Percentiles rank a stretch among this genome's conserved stretches.
Conservation (phyloP, 805 yeast genomes). For the Cyberlindnera euphorbiiphila region DNA sequence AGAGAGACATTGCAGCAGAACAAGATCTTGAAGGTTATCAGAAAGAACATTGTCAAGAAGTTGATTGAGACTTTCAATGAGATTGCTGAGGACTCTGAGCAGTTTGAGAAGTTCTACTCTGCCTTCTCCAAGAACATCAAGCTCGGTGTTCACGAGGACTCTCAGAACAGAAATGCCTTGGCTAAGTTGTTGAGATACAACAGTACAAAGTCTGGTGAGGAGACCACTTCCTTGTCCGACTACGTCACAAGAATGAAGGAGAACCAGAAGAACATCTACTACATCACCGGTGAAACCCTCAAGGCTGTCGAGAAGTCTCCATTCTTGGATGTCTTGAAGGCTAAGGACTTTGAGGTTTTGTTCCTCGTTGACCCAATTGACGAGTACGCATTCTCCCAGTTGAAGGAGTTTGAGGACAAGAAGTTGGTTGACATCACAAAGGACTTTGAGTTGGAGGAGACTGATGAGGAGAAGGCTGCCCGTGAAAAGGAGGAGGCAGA, state of each 20-base stretch:
- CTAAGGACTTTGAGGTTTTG: conserved; percentile 96
- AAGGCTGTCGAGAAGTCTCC: conserved; percentile 99
- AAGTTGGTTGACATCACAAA: conserved; percentile 97
- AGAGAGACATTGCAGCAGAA: conserved; percentile 99
- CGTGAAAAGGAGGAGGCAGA: conserved; percentile 93
- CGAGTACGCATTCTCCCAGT: conserved; percentile 98
- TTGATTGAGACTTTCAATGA: conserved; percentile 97
- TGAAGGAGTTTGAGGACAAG: conserved; percentile 99
- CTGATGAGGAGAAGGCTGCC: conserved; percentile 93
- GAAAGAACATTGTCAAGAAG: conserved; percentile 98
- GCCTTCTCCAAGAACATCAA: conserved; percentile 98
- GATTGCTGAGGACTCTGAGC: conserved; percentile 98
- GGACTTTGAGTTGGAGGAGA: conserved; percentile 98
- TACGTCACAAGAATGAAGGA: conserved; percentile 99
- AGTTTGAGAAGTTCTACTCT: conserved; percentile 95
- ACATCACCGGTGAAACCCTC: conserved; percentile 97
- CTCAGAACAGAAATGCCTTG: conserved; percentile 93
- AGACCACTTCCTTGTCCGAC: conserved; percentile 90
- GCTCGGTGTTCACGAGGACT: conserved; percentile 98
- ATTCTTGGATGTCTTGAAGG: conserved; percentile 97
- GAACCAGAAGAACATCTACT: conserved; percentile 99
- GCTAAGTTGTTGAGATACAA: conserved; percentile 95
- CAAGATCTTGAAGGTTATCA: conserved; percentile 98
- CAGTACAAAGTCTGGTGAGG: conserved; percentile 94
- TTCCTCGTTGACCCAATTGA: conserved; percentile 99